Conservation (phyloP, 257 asterid species). For the Nicotiana tabacum region DNA sequence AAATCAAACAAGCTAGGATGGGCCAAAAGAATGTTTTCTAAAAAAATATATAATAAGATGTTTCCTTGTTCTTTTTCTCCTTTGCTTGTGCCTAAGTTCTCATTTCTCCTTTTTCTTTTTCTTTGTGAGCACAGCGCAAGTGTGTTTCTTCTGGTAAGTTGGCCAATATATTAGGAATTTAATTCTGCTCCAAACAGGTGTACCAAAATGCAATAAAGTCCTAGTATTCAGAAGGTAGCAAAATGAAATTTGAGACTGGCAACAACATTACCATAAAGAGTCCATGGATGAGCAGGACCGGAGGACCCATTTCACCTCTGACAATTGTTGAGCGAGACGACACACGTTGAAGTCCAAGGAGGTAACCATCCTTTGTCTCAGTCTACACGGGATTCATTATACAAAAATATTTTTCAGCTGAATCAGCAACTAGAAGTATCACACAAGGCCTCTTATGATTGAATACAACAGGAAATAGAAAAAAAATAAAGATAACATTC, state of each 20-base stretch:
- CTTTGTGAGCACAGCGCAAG: not conserved
- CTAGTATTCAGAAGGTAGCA: not conserved
- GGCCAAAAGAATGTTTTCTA: not conserved
- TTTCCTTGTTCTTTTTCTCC: not conserved
- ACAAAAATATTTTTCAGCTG: not conserved
- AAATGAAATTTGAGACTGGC: not conserved
- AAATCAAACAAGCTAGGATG: not conserved
- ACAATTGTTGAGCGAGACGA: conserved; percentile 45
- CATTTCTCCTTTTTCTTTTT: not conserved
- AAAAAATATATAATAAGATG: no score
- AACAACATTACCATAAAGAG: conserved; percentile 63
- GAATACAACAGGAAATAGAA: not conserved
- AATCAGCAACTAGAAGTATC: not conserved
- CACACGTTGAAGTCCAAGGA: conserved; percentile 90
- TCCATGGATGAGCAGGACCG: conserved; percentile 89
- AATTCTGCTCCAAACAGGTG: not conserved
- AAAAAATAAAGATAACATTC: not conserved
- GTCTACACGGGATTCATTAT: conserved; percentile 32
- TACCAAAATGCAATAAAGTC: not conserved
- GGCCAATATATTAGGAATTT: not conserved
- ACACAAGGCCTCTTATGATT: not conserved
- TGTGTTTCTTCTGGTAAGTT: not conserved
- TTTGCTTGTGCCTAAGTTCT: not conserved
- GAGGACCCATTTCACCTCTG: conserved; percentile 36
- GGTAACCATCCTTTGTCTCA: conserved; percentile 72